phyloP scores from a whole-genome alignment of 495 filamentous ascomycete genomes.

The Penicillium samsonianum region DNA sequence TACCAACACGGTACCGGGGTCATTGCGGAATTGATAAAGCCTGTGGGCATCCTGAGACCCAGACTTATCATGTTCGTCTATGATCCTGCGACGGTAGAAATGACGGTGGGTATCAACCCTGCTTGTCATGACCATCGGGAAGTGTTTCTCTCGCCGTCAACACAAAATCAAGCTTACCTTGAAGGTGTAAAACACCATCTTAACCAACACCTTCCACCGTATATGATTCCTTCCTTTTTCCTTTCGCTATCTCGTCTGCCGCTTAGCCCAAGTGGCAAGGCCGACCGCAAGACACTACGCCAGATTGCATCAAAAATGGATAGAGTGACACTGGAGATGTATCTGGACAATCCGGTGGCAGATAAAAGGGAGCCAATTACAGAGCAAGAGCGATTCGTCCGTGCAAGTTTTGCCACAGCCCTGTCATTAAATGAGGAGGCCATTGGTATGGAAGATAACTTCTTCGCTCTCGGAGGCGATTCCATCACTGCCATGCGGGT shows the following conservation, averaged over 20 bases:
- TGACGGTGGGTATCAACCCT: neutral
- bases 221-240: conserved; percentile 45
- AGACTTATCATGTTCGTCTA: neutral
- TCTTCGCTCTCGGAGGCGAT: conserved; percentile 30
- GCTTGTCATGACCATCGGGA: neutral
- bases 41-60: neutral
- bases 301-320: neutral
- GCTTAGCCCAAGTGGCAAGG: neutral
- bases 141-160: neutral
- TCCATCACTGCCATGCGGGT: conserved; percentile 23
- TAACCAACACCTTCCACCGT: conserved; percentile 24
- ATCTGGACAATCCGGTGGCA: neutral
- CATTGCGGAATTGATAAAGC: neutral
- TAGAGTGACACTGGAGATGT: neutral
- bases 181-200: conserved; percentile 32
- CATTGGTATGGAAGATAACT: conserved; percentile 19
- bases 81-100: conserved; percentile 1
- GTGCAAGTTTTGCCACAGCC: conserved; percentile 10
- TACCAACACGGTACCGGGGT: neutral
- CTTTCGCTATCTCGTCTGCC: conserved; percentile 26
- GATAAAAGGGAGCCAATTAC: conserved; percentile 1
- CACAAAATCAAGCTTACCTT: conserved; percentile 4
- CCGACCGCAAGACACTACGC: neutral
- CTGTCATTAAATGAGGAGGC: conserved; percentile 1
- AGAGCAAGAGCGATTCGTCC: conserved; percentile 3